Conservation (phyloP, 805 yeast genomes). For the Metschnikowia gelsemii region DNA sequence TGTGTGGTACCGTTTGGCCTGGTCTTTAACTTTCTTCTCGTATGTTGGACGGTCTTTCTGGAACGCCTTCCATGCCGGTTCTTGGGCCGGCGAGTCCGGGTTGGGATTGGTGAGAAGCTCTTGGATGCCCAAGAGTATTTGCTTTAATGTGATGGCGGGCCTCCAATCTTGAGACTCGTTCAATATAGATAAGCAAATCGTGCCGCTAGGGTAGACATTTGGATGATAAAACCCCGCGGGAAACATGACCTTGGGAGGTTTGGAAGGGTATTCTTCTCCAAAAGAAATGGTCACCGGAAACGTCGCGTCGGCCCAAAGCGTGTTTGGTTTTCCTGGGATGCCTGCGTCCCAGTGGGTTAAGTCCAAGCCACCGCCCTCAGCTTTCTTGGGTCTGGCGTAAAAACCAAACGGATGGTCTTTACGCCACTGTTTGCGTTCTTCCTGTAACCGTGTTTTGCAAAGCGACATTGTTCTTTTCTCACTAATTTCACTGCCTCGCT, state of each 20-base stretch:
- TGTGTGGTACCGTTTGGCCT: slow-evolving; percentile 53
- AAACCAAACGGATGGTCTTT: slow-evolving; percentile 98
- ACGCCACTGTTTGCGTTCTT: slow-evolving; percentile 97
- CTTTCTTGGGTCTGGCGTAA: slow-evolving; percentile 83
- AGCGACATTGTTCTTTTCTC: slow-evolving; percentile 41
- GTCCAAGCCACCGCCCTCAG: slow-evolving; percentile 80
- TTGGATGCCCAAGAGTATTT: slow-evolving; percentile 87
- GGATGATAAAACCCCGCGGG: slow-evolving; percentile 95
- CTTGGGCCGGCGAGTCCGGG: slow-evolving; percentile 96
- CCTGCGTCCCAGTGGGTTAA: slow-evolving; percentile 91
- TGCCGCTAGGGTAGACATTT: slow-evolving; percentile 95
- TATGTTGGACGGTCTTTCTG: slow-evolving; percentile 66
- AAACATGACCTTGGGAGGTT: slow-evolving; percentile 92
- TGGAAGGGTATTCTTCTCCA: slow-evolving; percentile 92
- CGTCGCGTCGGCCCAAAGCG: slow-evolving; percentile 88
- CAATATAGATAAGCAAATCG: slow-evolving; percentile 86
- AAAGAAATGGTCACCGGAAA: slow-evolving; percentile 81
- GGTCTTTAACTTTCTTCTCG: slow-evolving; percentile 75
- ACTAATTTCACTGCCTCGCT: no score
- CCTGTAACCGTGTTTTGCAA: slow-evolving; percentile 82
- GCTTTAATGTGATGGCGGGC: slow-evolving; percentile 91
- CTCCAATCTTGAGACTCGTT: slow-evolving; percentile 98
- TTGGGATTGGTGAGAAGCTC: slow-evolving; percentile 88
- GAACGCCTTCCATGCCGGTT: slow-evolving; percentile 91
- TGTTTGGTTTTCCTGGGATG: slow-evolving; percentile 86